Evolutionary conservation across 1,284 basidiomycete species (phyloP).

Genomic region (Kwoniella shivajii): DNA sequence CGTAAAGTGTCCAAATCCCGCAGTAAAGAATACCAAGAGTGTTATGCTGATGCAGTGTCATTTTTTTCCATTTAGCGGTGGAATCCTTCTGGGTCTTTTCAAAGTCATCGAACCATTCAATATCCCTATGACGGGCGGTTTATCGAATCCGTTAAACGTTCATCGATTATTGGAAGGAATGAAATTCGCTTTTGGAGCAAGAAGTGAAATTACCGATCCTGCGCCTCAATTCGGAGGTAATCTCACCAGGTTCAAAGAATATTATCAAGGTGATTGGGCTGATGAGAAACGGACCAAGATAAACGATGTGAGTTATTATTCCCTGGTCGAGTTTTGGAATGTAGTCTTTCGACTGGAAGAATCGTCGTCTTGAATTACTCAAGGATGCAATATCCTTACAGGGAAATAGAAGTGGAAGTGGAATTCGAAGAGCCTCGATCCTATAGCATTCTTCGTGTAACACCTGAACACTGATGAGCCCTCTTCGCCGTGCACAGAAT

Average conservation of each 20-base stretch:
- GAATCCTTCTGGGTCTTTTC: constrained; percentile 49
- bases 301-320: constrained; percentile 67
- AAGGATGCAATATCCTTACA: constrained; percentile 1
- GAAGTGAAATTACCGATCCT: constrained; percentile 76
- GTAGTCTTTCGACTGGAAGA: no score
- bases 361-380: no score
- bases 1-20: no score
- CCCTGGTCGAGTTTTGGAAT: no score
- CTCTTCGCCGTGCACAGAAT: constrained; percentile 59
- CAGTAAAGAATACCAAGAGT: not conserved
- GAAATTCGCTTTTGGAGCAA: constrained; percentile 58
- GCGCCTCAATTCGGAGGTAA: constrained; percentile 60
- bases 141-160: constrained; percentile 34
- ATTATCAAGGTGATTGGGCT: constrained; percentile 73
- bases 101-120: constrained; percentile 47
- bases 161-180: constrained; percentile 58
- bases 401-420: not conserved
- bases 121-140: constrained; percentile 31
- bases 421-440: no score
- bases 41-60: not conserved
- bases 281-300: constrained; percentile 65
- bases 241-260: constrained; percentile 61
- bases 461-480: not conserved
- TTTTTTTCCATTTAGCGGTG: constrained; percentile 26
- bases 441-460: no score